These are phyloP conservation scores for Debaryomyces subglobosus DNA, from an alignment of 1,139 yeast species.

Conservation along the genomic window DNA sequence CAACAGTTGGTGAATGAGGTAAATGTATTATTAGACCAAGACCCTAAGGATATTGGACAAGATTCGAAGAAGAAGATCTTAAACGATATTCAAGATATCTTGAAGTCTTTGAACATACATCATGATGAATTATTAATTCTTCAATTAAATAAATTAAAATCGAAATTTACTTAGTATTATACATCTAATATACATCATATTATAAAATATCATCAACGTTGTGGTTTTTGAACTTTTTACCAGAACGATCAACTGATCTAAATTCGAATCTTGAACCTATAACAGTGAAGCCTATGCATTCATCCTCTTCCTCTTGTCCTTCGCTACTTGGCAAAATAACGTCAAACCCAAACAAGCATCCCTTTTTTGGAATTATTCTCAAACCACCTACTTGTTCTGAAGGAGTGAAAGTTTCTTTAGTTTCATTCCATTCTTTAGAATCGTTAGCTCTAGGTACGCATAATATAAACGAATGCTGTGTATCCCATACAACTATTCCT, in stretches of 20 bases:
- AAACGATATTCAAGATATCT: constrained; percentile 18
- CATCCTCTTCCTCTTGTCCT: constrained; percentile 28
- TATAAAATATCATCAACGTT: constrained; percentile 62
- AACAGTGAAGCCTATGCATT: constrained; percentile 60
- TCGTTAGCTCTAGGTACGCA: constrained; percentile 52
- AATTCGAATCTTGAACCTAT: constrained; percentile 80
- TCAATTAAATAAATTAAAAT: constrained; percentile 27
- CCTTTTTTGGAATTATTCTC: constrained; percentile 60
- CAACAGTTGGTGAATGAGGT: constrained; percentile 22
- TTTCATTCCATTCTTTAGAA: constrained; percentile 34
- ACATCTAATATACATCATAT: constrained; percentile 1
- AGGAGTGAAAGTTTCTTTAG: constrained; percentile 22
- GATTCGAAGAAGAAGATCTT: constrained; percentile 12
- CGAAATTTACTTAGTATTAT: constrained; percentile 11
- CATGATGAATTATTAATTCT: constrained; percentile 28
- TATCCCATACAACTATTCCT: constrained; percentile 89
- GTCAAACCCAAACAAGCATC: constrained; percentile 60
- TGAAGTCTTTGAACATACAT: constrained; percentile 19
- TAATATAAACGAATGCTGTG: constrained; percentile 73
- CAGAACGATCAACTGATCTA: constrained; percentile 80
- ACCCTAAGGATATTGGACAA: constrained; percentile 4
- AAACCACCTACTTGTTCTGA: constrained; percentile 53
- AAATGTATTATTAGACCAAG: constrained; percentile 17
- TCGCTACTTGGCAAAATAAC: constrained; percentile 36
- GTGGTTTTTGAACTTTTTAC: constrained; percentile 82